These are phyloP conservation scores for Zygosaccharomyces rouxii DNA, from an alignment of 805 yeast genomes.

Conservation along the genomic window DNA sequence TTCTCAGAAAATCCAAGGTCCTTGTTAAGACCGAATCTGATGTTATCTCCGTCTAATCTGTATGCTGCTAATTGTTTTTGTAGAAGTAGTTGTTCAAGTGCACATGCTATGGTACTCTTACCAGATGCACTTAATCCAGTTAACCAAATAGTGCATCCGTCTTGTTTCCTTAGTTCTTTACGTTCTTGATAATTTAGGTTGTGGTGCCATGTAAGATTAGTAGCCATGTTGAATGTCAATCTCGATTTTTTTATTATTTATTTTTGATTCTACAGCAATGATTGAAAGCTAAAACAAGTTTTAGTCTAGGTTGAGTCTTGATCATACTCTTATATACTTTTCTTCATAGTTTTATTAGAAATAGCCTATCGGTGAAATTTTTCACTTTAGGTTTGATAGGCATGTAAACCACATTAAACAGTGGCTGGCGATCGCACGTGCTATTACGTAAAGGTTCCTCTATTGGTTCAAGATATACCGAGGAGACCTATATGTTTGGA, in stretches of 20 bases:
- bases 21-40: slow-evolving; percentile 91
- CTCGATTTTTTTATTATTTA: not conserved
- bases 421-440: slow-evolving; percentile 5
- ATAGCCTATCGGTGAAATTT: slow-evolving; percentile 2
- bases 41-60: slow-evolving; percentile 91
- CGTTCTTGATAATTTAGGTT: slow-evolving; percentile 85
- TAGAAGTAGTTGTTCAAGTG: slow-evolving; percentile 77
- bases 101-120: slow-evolving; percentile 91
- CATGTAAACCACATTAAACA: slow-evolving; percentile 2
- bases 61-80: slow-evolving; percentile 69
- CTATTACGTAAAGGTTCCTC: not conserved
- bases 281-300: not conserved
- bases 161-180: slow-evolving; percentile 62
- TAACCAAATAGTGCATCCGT: slow-evolving; percentile 90
- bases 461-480: not conserved
- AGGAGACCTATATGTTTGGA: not conserved
- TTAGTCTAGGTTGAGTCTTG: not conserved
- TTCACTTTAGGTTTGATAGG: not conserved
- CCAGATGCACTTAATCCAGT: slow-evolving; percentile 96
- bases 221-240: slow-evolving; percentile 55
- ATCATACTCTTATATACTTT: not conserved
- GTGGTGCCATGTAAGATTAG: slow-evolving; percentile 95
- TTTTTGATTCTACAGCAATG: not conserved
- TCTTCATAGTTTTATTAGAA: not conserved
- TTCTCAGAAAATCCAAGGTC: slow-evolving; percentile 89